Base-by-base conservation (phyloP, 345 rosid genomes). In the Physaria fendleri region DNA sequence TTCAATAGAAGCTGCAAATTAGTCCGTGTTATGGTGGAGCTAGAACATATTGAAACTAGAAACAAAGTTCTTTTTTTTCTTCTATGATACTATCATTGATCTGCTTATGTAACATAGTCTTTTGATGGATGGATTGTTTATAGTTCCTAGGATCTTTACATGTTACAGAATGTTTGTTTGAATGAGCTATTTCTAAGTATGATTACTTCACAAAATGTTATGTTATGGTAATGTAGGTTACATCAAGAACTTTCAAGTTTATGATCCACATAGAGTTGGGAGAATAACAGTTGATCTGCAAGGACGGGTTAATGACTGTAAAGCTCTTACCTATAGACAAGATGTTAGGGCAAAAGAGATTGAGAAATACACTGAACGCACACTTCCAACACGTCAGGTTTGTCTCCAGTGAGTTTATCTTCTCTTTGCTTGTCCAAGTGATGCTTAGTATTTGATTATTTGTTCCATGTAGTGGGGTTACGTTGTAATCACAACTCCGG, bases 251-350 rank as follows among this genome's bases (percentile, higher is more conserved):
- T 85, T 82, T 69, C 80, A 84, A 48, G 95, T 85, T 45, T 59
- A 71, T 61, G 94, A 92, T 76, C 97, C 87, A 32, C 98, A 81
- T 46, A 71, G 99, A 73, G 95, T 86, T 69, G 95, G 99, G 17
- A 86, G 71, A 75, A 83, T 93, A 74, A 81, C 76, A 2, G 94
- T 89, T 65, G 89, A 86, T 74, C 81, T 89, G 13, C 93, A 84
- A 53, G 98, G 98, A 24, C 83, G 95, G 73, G 73, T 92, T 33
- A 84, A 75, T 42, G 95, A 92, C 75, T 84, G 91, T 56, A 72
- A 73, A 53, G 95, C 95, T 44, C 83, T 92, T 41, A 86, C 87
- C 25, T 84, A 82, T 64, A 82, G 97, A 66, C 97, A 86, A 76
- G 99, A 93, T 68, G 52, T 93, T 59, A 83, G 81, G 75, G 95